Percentiles rank a stretch among this genome's conserved stretches.
These are phyloP conservation scores for Xylariales sp. DNA, from an alignment of 2,329 filamentous ascomycete species.

Conservation along the genomic window DNA sequence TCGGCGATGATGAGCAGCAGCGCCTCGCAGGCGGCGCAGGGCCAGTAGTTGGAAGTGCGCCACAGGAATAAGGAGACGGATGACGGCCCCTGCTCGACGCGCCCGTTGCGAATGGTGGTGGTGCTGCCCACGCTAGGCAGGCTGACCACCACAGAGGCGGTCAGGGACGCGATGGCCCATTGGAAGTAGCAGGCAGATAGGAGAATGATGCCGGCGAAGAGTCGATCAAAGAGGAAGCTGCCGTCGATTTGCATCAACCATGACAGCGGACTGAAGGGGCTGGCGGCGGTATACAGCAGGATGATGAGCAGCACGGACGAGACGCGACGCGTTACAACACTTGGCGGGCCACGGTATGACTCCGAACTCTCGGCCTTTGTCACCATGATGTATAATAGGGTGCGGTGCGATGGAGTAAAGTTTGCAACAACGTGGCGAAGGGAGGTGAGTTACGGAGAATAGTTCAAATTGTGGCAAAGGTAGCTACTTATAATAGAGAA, in stretches of 20 bases:
- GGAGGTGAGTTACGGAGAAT: too few relatives aligned
- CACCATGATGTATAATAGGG: too few relatives aligned
- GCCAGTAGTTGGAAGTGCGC: slow-evolving; percentile 15
- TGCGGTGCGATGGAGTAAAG: too few relatives aligned
- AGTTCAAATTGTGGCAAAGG: too few relatives aligned
- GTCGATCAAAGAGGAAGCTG: slow-evolving; percentile 41
- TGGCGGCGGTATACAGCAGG: slow-evolving; percentile 15
- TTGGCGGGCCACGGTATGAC: slow-evolving; percentile 8
- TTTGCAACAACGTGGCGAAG: too few relatives aligned
- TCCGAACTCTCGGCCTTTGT: too few relatives aligned
- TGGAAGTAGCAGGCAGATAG: slow-evolving; percentile 28
- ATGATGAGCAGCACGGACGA: slow-evolving; percentile 13
- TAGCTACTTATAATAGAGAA: too few relatives aligned
- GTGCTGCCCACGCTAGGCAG: slow-evolving; percentile 7
- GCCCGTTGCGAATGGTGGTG: slow-evolving; percentile 11
- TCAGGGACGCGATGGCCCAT: slow-evolving; percentile 13
- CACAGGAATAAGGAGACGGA: slow-evolving; percentile 11
- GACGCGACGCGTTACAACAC: slow-evolving; percentile 8
- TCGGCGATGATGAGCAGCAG: slow-evolving; percentile 14
- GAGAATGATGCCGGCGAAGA: slow-evolving; percentile 32
- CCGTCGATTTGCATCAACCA: slow-evolving; percentile 13
- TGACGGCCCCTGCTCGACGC: slow-evolving; percentile 8
- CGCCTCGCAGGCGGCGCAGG: slow-evolving; percentile 13
- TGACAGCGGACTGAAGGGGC: slow-evolving; percentile 13
- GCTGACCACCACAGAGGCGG: slow-evolving; percentile 9